Percentiles rank a stretch among this genome's conserved stretches.
Conservation (phyloP, 2,329 filamentous ascomycete species). For the Diaporthe sp. region DNA sequence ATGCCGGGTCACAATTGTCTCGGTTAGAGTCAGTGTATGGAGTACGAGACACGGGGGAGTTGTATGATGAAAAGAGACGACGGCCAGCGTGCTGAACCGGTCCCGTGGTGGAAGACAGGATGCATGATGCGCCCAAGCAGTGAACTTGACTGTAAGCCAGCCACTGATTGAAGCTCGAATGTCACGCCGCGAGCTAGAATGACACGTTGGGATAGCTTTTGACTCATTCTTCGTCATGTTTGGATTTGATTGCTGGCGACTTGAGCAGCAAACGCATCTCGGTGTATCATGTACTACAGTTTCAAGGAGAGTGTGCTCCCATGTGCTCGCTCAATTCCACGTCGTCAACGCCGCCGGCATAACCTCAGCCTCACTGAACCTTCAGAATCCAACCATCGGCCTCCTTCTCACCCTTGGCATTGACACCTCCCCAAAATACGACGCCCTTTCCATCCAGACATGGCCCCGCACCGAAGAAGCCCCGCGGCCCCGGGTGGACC, state of each 20-base stretch:
- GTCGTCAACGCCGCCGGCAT: neutral
- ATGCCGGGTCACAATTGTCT: neutral
- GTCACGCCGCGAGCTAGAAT: neutral
- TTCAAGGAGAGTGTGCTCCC: neutral
- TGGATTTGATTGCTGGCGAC: neutral
- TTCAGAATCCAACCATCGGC: conserved; percentile 57
- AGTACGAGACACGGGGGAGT: neutral
- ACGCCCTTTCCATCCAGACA: conserved; percentile 62
- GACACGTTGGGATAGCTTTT: neutral
- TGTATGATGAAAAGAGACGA: neutral
- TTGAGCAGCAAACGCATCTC: too few relatives aligned
- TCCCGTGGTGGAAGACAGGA: neutral
- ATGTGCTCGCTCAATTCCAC: neutral
- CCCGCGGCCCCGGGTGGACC: conserved; percentile 55
- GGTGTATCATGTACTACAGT: neutral
- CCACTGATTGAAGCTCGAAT: neutral
- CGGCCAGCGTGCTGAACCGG: neutral
- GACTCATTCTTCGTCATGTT: neutral
- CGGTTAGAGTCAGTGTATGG: too few relatives aligned
- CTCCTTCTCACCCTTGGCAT: conserved; percentile 56
- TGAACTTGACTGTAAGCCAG: neutral
- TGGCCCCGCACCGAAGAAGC: conserved; percentile 56
- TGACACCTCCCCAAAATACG: conserved; percentile 67
- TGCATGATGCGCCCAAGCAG: neutral
- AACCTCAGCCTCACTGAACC: conserved; percentile 37